Conservation (phyloP, 148 eudicot species). For the Bassia scoparia region DNA sequence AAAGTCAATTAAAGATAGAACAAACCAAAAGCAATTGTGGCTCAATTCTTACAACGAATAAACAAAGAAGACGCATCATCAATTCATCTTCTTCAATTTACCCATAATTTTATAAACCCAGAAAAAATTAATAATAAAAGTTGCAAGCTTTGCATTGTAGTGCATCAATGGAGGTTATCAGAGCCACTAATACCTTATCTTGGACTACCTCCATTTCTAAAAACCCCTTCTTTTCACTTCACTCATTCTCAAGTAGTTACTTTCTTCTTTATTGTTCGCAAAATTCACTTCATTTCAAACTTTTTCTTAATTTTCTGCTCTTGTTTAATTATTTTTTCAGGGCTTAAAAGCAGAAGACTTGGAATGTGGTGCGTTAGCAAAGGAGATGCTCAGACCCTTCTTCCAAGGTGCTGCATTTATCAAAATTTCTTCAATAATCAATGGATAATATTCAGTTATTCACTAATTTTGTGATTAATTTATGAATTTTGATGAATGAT, state of each 20-base stretch:
- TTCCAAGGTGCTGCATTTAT: constrained; percentile 33
- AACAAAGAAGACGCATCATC: neutral
- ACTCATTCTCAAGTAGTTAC: constrained; percentile 28
- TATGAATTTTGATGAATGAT: neutral
- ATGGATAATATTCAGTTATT: neutral
- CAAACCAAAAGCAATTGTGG: constrained; percentile 7
- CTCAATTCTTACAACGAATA: constrained; percentile 24
- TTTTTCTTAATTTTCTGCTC: neutral
- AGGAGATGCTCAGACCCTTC: constrained; percentile 33
- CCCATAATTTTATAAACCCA: neutral
- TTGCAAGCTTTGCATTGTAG: neutral
- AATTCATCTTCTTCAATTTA: neutral
- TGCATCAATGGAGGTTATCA: constrained; percentile 49
- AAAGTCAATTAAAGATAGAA: no score
- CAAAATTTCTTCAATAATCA: neutral
- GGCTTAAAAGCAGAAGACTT: constrained; percentile 34
- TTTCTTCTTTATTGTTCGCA: constrained; percentile 7
- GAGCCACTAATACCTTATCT: constrained; percentile 39
- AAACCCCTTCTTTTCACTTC: constrained; percentile 30
- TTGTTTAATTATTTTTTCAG: neutral
- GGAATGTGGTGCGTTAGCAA: constrained; percentile 39
- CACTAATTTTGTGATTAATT: neutral
- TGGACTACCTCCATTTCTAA: constrained; percentile 46
- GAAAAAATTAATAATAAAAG: no score
- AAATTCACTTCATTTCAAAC: neutral